Base-by-base conservation (phyloP, 345 rosid species). In the Kandelia obovata region DNA sequence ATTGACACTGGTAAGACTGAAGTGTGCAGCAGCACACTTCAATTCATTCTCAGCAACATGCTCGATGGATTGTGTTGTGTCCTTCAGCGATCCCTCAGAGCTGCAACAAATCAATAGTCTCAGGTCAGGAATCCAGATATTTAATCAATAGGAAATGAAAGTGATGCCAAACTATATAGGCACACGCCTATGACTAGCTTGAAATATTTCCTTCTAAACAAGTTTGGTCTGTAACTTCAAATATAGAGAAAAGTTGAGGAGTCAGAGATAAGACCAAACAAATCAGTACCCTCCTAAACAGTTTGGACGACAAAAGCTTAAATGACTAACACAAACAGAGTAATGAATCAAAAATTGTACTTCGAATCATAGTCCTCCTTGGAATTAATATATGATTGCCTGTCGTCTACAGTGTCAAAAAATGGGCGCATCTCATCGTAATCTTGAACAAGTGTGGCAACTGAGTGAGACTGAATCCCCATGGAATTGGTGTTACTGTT, bases 11-110 rank as follows among this genome's bases (percentile, higher is more conserved):
- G 90, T 91, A 35, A 94, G 92, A 72, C 85, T 89, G 75, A 94
- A 87, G 77, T 93, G 81, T 27, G 91, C 91, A 21, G 97, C 95
- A 6, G 96, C 98, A 73, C 71, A 89, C 84, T 88, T 94, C 85
- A 88, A 59, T 71, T 91, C 97, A 5, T 87, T 88, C 60, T 86
- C 89, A 28, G 83, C 91, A 25, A 76, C 86, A 58, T 79, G 83
- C 73, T 83, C 86, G 2, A 78, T 75, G 3, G 84, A 80, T 66
- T 79, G 81, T 30, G 81, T 77, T 1, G 79, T 78, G 58, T 83
- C 90, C 70, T 85, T 85, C 73, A 89, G 31, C 4, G 88, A 82
- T 73, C 81, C 89, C 73, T 85, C 93, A 0, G 92, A 88, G 84
- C 97, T 91, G 85, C 59, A 56, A 27, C 17, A 26, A 21, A 43